Evolutionary conservation across 192 early-diverging fungal genomes (phyloP), one percentile per base, ranked within the genome.

Genomic region (Paraglomus brasilianum): DNA sequence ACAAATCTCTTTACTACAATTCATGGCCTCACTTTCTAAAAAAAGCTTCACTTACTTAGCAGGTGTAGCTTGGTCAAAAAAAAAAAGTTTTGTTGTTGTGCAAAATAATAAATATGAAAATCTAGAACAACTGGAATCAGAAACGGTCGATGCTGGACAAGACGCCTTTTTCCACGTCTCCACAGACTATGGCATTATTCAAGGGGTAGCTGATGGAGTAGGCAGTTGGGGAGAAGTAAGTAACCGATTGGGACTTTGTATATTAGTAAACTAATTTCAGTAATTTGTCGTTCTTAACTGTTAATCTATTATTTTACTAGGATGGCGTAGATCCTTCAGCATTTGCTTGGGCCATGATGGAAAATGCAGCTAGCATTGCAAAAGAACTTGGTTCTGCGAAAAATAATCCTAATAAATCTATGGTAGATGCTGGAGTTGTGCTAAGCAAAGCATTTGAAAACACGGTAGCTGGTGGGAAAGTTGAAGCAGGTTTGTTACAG

Each of bases 191-290:
- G 77, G 84, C 22, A 66, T 86, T 8, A 81, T 81, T 14, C 43
- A 84, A n/a, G 84, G 84, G 53, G 82, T 86, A 22, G 84, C 84
- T 0, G 84, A 86, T 59, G 84, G 84, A 48, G 84, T 86, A 36
- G 84, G 84, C 45, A 81, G 82, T 44, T 86, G 84, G 84, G 63
- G 79, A 57, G 77, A 81, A 71, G 84, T 86, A 19, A 77, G 74
- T 24, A 59, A 30, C 30, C 30, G 30, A 30, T 30, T 56, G 46
- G 3, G 30, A 30, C 30, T 30, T 30, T 30, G 30, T 30, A 30
- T 30, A n/a, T n/a, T n/a, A n/a, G 1, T 3, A 30, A 30, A 30
- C 30, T 30, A 30, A 30, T 30, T 30, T 30, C 30, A 30, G 30
- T 30, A 30, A 30, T 3, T 2, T 30, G 30, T 30, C 3, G 30